A percentile compares a stretch with the other conserved stretches of the same genome.
Conservation (phyloP, 2,329 filamentous ascomycete species). For the Macroventuria anomochaeta region DNA sequence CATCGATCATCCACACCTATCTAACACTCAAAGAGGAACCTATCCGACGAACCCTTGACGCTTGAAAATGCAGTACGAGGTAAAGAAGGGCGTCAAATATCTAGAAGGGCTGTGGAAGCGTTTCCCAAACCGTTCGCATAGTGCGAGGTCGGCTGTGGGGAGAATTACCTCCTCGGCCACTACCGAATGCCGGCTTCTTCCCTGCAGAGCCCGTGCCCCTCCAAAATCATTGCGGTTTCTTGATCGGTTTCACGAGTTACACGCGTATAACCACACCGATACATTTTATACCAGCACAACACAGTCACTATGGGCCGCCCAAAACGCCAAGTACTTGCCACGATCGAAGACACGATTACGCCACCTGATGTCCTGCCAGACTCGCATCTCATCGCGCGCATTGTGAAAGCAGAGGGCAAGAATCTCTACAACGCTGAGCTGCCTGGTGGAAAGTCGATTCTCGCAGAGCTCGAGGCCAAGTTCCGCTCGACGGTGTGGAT, state of each 20-base stretch:
- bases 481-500: constrained; percentile 96
- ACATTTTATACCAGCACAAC: neutral
- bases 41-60: constrained; percentile 1
- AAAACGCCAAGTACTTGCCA: constrained; percentile 78
- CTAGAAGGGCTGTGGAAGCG: constrained; percentile 16
- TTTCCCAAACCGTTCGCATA: constrained; percentile 9
- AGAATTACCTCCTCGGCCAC: constrained; percentile 14
- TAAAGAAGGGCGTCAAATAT: constrained; percentile 2
- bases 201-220: constrained; percentile 9
- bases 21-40: neutral
- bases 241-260: neutral
- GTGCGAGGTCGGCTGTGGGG: constrained; percentile 10
- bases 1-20: neutral
- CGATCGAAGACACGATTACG: constrained; percentile 73
- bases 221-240: constrained; percentile 13
- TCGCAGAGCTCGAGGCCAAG: constrained; percentile 81
- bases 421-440: constrained; percentile 83
- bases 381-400: constrained; percentile 72
- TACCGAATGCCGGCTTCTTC: neutral
- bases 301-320: constrained; percentile 68
- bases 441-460: constrained; percentile 66
- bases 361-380: constrained; percentile 61
- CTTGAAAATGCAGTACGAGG: neutral
- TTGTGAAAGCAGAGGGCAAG: constrained; percentile 85
- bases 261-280: neutral